A percentile compares a stretch with the other conserved stretches of the same genome.
phyloP scores from a whole-genome alignment of 345 rosid species.

The Sonneratia alba region DNA sequence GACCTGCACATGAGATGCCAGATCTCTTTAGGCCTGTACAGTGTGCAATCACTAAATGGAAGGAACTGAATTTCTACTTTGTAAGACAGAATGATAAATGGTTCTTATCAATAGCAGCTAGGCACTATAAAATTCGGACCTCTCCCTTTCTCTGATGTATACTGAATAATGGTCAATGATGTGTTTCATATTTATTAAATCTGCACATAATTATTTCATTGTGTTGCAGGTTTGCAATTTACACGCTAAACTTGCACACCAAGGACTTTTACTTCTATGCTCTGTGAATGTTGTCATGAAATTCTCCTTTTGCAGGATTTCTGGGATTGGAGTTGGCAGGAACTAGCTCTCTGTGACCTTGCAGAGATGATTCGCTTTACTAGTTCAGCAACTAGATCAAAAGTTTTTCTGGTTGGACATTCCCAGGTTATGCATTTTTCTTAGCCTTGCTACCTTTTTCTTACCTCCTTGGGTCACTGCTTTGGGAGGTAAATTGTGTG shows the following conservation, averaged over 20 bases:
- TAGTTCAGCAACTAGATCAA: conserved; percentile 43
- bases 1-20: background rate
- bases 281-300: background rate
- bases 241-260: background rate
- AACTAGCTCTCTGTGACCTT: conserved; percentile 68
- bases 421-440: conserved; percentile 52
- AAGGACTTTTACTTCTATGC: background rate
- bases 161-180: background rate
- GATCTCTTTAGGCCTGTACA: background rate
- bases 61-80: background rate
- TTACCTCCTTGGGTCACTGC: conserved; percentile 2
- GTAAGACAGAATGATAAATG: background rate
- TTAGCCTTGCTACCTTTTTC: background rate
- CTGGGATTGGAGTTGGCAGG: conserved; percentile 99
- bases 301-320: conserved; percentile 44
- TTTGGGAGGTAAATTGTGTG: background rate
- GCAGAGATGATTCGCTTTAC: conserved; percentile 56
- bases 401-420: conserved; percentile 78
- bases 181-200: background rate
- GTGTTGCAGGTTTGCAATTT: background rate
- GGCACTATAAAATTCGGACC: background rate
- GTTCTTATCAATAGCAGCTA: background rate
- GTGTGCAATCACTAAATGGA: background rate
- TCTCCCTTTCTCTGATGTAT: background rate
- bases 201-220: background rate